Percentiles rank a stretch among this genome's conserved stretches.
These are phyloP conservation scores for Solanum chiquidenum DNA, from an alignment of 257 asterid species.

Conservation along the genomic window DNA sequence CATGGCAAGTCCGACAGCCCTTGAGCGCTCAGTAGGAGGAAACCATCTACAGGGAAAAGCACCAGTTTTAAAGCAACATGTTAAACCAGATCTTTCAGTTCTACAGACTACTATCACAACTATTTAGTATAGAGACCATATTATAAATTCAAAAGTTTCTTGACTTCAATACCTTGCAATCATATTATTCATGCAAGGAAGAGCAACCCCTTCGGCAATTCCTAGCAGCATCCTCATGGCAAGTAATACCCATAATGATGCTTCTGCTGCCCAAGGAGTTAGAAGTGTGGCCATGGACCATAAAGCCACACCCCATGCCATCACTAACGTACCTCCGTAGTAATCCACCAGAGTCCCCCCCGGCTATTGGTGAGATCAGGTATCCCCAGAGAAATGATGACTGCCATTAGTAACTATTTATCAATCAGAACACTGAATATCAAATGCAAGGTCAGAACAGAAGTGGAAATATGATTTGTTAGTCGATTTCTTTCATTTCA, in stretches of 20 bases:
- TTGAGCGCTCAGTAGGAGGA: conserved; percentile 87
- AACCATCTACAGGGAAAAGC: conserved; percentile 57
- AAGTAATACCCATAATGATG: conserved; percentile 55
- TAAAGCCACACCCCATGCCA: conserved; percentile 96
- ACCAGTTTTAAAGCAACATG: neutral
- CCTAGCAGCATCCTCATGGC: conserved; percentile 84
- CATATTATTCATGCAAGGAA: conserved; percentile 99
- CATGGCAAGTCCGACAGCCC: conserved; percentile 99
- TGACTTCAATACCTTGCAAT: conserved; percentile 49
- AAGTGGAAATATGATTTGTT: neutral
- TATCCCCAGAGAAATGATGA: conserved; percentile 99
- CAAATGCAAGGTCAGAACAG: neutral
- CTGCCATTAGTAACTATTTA: conserved; percentile 66
- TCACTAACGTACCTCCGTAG: conserved; percentile 89
- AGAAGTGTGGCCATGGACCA: conserved; percentile 98
- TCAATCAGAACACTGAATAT: conserved; percentile 14
- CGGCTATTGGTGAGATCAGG: conserved; percentile 93
- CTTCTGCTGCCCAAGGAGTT: conserved; percentile 93
- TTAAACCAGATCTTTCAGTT: neutral
- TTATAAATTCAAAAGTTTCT: neutral
- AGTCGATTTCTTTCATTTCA: neutral
- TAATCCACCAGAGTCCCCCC: conserved; percentile 88
- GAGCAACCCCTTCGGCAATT: conserved; percentile 95
- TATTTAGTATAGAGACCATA: neutral
- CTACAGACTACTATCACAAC: neutral